A percentile compares a stretch with the other conserved stretches of the same genome.
These are phyloP conservation scores for Prunus yedoensis DNA, from an alignment of 331 rosid genomes.

Conservation along the genomic window DNA sequence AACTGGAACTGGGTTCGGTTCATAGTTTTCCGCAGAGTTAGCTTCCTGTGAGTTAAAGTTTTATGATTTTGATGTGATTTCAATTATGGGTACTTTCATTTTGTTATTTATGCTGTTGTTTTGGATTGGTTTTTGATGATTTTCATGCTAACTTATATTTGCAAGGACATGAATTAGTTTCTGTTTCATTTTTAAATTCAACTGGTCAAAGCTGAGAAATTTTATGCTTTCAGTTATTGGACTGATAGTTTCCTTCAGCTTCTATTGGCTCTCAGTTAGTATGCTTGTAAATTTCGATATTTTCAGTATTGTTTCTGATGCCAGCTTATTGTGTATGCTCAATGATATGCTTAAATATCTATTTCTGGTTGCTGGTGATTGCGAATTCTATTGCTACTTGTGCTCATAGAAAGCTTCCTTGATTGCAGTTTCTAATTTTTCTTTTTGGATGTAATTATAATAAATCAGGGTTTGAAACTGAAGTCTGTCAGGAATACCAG, in stretches of 20 bases:
- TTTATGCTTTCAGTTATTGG: background rate
- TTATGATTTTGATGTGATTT: background rate
- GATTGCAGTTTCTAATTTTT: background rate
- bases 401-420: background rate
- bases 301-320: background rate
- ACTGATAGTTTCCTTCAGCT: background rate
- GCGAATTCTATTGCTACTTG: background rate
- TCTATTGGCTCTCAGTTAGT: background rate
- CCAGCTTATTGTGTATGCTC: background rate
- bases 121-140: conserved; percentile 15
- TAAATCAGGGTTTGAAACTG: conserved; percentile 26
- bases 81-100: conserved; percentile 24
- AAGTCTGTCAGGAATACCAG: conserved; percentile 17
- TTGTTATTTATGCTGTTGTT: conserved; percentile 10
- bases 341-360: background rate
- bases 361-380: background rate
- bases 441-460: background rate
- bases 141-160: background rate
- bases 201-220: background rate
- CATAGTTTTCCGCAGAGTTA: background rate
- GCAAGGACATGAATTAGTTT: background rate
- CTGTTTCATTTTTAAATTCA: background rate
- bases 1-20: background rate
- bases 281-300: background rate
- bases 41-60: conserved; percentile 24